Evolutionary conservation across 2,329 filamentous ascomycete species (phyloP), one percentile per base, ranked within the genome.

Genomic region (Ascochyta lentis): DNA sequence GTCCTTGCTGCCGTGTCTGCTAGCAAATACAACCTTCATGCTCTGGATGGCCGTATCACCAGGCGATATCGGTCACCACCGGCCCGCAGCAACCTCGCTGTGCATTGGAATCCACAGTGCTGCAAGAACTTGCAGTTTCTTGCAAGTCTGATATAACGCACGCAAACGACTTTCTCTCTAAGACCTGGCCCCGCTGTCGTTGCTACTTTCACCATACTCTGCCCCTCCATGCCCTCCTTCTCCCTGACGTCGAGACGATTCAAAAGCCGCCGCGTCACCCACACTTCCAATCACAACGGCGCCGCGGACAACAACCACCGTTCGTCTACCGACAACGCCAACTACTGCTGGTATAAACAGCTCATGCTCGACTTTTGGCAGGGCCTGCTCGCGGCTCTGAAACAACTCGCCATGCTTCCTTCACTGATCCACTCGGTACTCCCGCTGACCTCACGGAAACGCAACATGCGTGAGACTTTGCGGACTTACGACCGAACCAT

Each of bases 401-500:
- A 76, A 57, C 66, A 71, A 38, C 64, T 76, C 70, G 65, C 68
- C 67, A 76, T 78, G 75, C 63, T 77, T 27, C 72, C 76, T 53
- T 76, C 76, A 31, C 61, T 77, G 19, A 64, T 77, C 46, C 74
- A 77, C 57, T 69, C 74, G 16, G 65, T 74, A 41, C 70, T 73
- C 51, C 69, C 77, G 19, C 59, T 74, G 42, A 66, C 67, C 35
- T 64, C 70, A 22, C 67, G 69, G 44, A 72, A 70, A 64, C 70
- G 73, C 54, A 60, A 61, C 29, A 59, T 56, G 50, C 63, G 73
- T 58, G 72, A 72, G 69, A 78, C 76, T 60, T 71, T 77, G 49
- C 71, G 67, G 52, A 76, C 69, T 31, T 72, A 75, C 58, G 73
- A 78, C 37, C 75, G 78, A 58, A 79, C 75, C 68, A 80, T 81